Evolutionary conservation across 768 basidiomycete species (phyloP), one percentile per base, ranked within the genome.

Genomic region (Tylopilus vinaceipallidus): DNA sequence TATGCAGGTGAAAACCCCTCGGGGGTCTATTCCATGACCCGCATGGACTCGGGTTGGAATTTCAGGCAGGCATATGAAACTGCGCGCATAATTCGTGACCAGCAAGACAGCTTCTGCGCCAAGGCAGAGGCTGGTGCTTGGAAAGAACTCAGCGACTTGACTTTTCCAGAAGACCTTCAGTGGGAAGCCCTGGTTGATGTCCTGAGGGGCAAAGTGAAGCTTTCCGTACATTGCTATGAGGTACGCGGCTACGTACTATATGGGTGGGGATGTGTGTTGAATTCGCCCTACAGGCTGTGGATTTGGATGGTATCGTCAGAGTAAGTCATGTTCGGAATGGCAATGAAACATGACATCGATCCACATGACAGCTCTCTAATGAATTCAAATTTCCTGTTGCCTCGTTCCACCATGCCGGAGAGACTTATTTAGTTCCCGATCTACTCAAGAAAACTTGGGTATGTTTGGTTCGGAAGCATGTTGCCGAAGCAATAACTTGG

Each of bases 301-400:
- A 94, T 64, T 67, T 90, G 14, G 87, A 89, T 60, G 78, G 71
- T 16, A 72, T 90, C 16, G 81, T 88, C 52, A 72, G 88, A 55
- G 87, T 88, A 61, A 29, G 82, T 70, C 3, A 6, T n/a, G 27
- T 27, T 47, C 3, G 16, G n/a, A 13, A 8, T 20, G 2, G 13
- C 7, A 24, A 24, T 33, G 12, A 38, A 16, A 26, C 19, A 20
- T 8, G 14, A 12, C 24, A 23, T 23, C 20, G 27, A 49, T 45
- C 8, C 12, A 13, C 17, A 20, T 6, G 32, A 17, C 53, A 89
- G 80, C 74, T 91, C 30, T 81, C 88, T 27, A 88, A 93, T 59
- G 90, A 94, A 63, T 94, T 91, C 76, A 76, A 84, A 57, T 90
- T 90, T 64, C 80, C 82, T 6, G 77, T 91, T 47, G 82, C 88